phyloP scores from a whole-genome alignment of 345 rosid species.

The Lepidium africanum region DNA sequence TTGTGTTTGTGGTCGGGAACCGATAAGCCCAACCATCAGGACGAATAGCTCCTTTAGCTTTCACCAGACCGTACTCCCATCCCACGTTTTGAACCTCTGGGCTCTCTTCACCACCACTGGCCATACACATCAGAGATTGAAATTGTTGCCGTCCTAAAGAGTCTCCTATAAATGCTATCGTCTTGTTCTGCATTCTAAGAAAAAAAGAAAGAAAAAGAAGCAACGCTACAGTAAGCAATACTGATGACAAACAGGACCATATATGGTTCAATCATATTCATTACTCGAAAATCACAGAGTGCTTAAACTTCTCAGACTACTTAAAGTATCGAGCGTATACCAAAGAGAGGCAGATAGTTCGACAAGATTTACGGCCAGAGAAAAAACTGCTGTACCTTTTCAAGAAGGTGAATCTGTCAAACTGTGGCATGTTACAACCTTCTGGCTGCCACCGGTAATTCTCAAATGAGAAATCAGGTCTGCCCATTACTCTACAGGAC shows the following conservation, averaged over 20 bases:
- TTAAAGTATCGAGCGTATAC: neutral
- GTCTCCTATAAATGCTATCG: constrained; percentile 79
- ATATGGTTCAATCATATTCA: neutral
- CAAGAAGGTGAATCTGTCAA: constrained; percentile 55
- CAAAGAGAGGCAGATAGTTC: neutral
- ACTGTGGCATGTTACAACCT: constrained; percentile 58
- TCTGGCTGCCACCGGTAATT: constrained; percentile 71
- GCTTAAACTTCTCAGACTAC: neutral
- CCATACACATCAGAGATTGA: constrained; percentile 77
- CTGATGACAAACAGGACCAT: neutral
- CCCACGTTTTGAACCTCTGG: constrained; percentile 56
- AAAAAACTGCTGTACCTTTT: constrained; percentile 35
- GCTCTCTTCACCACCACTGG: constrained; percentile 50
- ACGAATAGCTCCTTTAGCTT: constrained; percentile 43
- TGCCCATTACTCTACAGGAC: constrained; percentile 56
- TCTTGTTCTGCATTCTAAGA: constrained; percentile 63
- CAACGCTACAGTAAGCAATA: neutral
- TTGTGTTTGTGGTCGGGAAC: constrained; percentile 55
- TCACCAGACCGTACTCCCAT: constrained; percentile 49
- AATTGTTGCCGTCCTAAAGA: constrained; percentile 79
- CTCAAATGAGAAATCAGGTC: constrained; percentile 71
- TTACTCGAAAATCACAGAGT: neutral
- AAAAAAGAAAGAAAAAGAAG: neutral
- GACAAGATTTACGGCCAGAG: neutral
- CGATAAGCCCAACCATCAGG: constrained; percentile 72